These are phyloP conservation scores for Populus davidiana DNA, from an alignment of 345 rosid species.

Conservation along the genomic window DNA sequence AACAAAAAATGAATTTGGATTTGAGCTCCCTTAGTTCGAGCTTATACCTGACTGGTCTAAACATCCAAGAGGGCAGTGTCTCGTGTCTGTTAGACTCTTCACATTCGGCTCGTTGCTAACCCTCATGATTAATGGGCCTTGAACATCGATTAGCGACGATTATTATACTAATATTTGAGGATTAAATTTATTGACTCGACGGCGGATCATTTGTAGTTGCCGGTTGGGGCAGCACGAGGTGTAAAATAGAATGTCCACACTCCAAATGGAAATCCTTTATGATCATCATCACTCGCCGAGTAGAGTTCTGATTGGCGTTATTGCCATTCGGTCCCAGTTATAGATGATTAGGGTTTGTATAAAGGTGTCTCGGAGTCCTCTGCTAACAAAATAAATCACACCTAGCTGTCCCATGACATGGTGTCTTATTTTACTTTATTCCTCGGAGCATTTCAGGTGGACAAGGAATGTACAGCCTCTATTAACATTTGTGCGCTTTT, in stretches of 20 bases:
- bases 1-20: background rate
- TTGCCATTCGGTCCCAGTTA: constrained; percentile 23
- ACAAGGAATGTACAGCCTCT: background rate
- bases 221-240: constrained; percentile 8
- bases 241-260: background rate
- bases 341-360: constrained; percentile 12
- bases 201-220: constrained; percentile 23
- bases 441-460: background rate
- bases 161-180: constrained; percentile 3
- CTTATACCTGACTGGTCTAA: background rate
- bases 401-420: constrained; percentile 22
- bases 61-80: background rate
- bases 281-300: constrained; percentile 14
- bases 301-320: constrained; percentile 11
- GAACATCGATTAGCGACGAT: constrained; percentile 16
- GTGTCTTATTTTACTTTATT: constrained; percentile 16
- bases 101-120: constrained; percentile 4
- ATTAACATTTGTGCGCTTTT: background rate
- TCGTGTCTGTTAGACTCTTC: background rate
- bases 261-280: constrained; percentile 21
- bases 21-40: background rate
- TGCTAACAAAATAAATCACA: background rate
- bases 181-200: constrained; percentile 21
- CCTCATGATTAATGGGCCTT: constrained; percentile 29
- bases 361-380: constrained; percentile 15